phyloP scores from a whole-genome alignment of 1,284 basidiomycete species.

The Leccinum colubrinum region DNA sequence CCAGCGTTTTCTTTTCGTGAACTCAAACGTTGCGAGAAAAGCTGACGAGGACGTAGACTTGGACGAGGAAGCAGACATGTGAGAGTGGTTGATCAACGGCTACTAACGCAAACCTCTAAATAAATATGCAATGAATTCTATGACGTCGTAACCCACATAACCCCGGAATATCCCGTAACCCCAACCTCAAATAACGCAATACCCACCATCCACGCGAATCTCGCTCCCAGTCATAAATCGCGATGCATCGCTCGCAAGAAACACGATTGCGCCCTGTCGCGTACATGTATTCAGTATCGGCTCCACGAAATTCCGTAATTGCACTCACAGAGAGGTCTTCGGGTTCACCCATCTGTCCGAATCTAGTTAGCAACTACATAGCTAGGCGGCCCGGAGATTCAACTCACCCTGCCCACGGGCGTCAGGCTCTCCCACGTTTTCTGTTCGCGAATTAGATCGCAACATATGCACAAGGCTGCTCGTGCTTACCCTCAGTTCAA shows the following conservation, averaged over 20 bases:
- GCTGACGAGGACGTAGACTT: conserved; percentile 7
- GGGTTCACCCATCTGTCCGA: conserved; percentile 69
- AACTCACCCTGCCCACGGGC: conserved; percentile 77
- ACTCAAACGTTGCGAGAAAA: conserved; percentile 54
- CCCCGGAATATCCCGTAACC: conserved; percentile 13
- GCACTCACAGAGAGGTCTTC: conserved; percentile 66
- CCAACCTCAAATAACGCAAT: conserved; percentile 57
- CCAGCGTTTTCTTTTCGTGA: conserved; percentile 85
- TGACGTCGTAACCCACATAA: conserved; percentile 22
- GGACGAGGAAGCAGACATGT: conserved; percentile 24
- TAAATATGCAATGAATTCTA: conserved; percentile 6
- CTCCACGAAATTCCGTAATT: background rate
- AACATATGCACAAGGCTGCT: background rate
- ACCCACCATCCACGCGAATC: conserved; percentile 85
- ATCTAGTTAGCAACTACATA: conserved; percentile 8
- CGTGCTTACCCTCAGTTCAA: conserved; percentile 61
- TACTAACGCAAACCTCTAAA: background rate
- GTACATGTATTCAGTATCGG: conserved; percentile 4
- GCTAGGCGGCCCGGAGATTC: conserved; percentile 15
- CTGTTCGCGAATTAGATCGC: conserved; percentile 35
- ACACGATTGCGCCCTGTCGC: conserved; percentile 76
- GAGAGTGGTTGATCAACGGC: conserved; percentile 1
- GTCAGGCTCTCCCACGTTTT: conserved; percentile 90
- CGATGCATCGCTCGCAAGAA: conserved; percentile 82
- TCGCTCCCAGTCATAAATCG: conserved; percentile 86